Evolutionary conservation across 257 asterid genomes (phyloP).

Genomic region (Plantago elongata): DNA sequence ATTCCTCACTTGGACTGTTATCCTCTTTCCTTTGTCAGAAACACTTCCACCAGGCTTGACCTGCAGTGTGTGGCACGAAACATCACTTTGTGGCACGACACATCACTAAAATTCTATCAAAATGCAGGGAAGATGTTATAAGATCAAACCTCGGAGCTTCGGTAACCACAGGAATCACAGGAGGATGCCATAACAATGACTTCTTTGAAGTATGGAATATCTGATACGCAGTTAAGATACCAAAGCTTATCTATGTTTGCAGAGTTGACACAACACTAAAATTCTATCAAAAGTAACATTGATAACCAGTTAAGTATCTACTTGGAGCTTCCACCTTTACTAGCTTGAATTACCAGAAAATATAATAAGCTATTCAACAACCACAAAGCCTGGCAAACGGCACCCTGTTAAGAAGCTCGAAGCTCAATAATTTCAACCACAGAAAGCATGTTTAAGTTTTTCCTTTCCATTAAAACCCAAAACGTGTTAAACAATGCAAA

Average conservation of each 20-base stretch:
- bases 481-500: too few relatives aligned
- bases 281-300: background rate
- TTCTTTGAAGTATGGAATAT: constrained; percentile 91
- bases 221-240: constrained; percentile 54
- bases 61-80: constrained; percentile 37
- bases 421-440: too few relatives aligned
- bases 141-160: constrained; percentile 76
- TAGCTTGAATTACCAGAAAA: background rate
- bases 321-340: background rate
- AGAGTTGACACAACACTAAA: constrained; percentile 11
- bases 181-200: constrained; percentile 92
- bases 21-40: constrained; percentile 82
- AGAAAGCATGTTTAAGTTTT: too few relatives aligned
- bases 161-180: constrained; percentile 90
- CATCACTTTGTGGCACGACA: constrained; percentile 15
- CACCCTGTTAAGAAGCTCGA: too few relatives aligned
- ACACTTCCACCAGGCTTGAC: constrained; percentile 88
- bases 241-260: constrained; percentile 20
- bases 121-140: background rate
- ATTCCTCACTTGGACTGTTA: constrained; percentile 54
- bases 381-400: too few relatives aligned
- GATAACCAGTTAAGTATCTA: background rate
- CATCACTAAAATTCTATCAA: constrained; percentile 3
- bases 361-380: background rate
- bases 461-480: too few relatives aligned